These are phyloP conservation scores for Scheffersomyces illinoinensis DNA, from an alignment of 1,139 yeast genomes.

Conservation along the genomic window DNA sequence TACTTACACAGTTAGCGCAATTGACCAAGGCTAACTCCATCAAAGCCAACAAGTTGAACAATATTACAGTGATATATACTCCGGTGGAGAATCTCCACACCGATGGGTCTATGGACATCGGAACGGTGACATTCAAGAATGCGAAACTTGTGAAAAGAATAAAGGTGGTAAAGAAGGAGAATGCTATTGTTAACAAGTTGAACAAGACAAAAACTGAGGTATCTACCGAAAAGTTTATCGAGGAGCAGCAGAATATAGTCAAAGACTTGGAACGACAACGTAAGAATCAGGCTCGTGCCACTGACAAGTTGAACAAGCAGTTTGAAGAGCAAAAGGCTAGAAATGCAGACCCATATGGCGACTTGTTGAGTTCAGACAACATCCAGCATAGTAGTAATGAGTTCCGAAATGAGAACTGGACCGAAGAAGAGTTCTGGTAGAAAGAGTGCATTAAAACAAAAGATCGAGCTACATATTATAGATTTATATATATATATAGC, in stretches of 20 bases:
- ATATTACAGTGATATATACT: slow-evolving; percentile 70
- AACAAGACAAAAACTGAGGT: slow-evolving; percentile 60
- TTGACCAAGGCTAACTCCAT: slow-evolving; percentile 80
- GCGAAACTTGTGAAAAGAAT: slow-evolving; percentile 54
- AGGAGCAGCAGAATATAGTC: slow-evolving; percentile 40
- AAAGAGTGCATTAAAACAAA: neutral
- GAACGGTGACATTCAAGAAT: slow-evolving; percentile 75
- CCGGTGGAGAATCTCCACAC: slow-evolving; percentile 75
- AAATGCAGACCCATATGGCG: slow-evolving; percentile 56
- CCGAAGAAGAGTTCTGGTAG: slow-evolving; percentile 60
- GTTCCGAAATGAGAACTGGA: slow-evolving; percentile 56
- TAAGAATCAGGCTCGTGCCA: slow-evolving; percentile 32
- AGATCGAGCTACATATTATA: slow-evolving; percentile 30
- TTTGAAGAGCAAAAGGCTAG: slow-evolving; percentile 29
- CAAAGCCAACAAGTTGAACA: slow-evolving; percentile 72
- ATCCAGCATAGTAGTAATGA: slow-evolving; percentile 52
- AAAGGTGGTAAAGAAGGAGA: slow-evolving; percentile 59
- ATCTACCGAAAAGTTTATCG: slow-evolving; percentile 51
- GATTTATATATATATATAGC: neutral
- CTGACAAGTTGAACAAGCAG: slow-evolving; percentile 22
- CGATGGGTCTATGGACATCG: slow-evolving; percentile 77
- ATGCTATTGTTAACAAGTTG: slow-evolving; percentile 62
- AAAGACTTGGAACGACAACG: slow-evolving; percentile 36
- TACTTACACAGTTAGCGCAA: slow-evolving; percentile 67
- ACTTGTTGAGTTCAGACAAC: slow-evolving; percentile 52